phyloP scores from a whole-genome alignment of 805 yeast species.

The Clavispora phyllophila region DNA sequence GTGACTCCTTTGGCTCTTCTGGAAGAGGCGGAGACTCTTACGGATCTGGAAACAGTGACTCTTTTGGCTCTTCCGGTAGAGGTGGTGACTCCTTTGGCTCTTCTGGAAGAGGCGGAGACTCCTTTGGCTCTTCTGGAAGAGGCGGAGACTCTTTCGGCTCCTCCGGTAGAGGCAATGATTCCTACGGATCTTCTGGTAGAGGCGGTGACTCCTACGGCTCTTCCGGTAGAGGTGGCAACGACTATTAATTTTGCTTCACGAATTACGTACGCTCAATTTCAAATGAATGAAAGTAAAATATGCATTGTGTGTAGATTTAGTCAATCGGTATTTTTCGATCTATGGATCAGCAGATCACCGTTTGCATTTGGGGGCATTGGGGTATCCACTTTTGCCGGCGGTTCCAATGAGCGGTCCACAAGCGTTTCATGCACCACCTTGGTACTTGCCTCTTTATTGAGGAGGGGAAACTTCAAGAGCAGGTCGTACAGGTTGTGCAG shows the following conservation, averaged over 20 bases:
- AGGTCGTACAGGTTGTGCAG: not conserved
- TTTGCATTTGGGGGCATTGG: too few relatives aligned
- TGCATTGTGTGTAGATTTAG: not conserved
- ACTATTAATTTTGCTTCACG: constrained; percentile 4
- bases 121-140: constrained; percentile 17
- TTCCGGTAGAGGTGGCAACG: too few relatives aligned
- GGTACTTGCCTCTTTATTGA: constrained; percentile 32
- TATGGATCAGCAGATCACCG: not conserved
- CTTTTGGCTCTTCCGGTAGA: constrained; percentile 14
- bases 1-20: constrained; percentile 19
- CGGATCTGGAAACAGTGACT: constrained; percentile 8
- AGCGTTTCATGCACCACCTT: constrained; percentile 8
- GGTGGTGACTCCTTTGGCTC: too few relatives aligned
- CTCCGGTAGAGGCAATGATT: too few relatives aligned
- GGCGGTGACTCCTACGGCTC: too few relatives aligned
- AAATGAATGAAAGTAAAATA: not conserved
- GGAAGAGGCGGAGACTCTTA: constrained; percentile 17
- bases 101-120: too few relatives aligned
- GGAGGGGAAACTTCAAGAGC: constrained; percentile 21
- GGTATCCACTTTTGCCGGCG: not conserved
- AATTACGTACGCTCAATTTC: not conserved
- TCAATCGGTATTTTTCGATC: not conserved
- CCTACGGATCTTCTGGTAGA: too few relatives aligned
- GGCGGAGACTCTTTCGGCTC: constrained; percentile 17
- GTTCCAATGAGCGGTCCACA: not conserved